These are phyloP conservation scores for Eutrema japonicum DNA, from an alignment of 345 rosid species.

Conservation along the genomic window DNA sequence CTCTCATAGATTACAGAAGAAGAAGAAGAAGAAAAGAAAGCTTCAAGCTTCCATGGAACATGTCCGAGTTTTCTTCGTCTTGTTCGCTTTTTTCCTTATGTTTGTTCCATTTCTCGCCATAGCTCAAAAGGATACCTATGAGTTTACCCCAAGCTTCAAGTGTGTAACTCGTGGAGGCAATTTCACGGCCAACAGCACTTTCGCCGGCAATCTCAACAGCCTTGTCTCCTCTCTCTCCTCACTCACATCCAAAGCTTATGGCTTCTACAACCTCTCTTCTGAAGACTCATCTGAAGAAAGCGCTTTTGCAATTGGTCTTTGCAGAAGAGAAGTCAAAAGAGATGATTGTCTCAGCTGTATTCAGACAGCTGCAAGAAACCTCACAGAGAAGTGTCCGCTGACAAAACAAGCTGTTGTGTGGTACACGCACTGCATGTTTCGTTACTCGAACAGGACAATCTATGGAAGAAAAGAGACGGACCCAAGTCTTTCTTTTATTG, in stretches of 20 bases:
- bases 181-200: slow-evolving; percentile 37
- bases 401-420: slow-evolving; percentile 47
- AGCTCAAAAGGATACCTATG: slow-evolving; percentile 32
- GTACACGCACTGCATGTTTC: slow-evolving; percentile 49
- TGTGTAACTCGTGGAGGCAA: slow-evolving; percentile 28
- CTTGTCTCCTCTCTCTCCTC: slow-evolving; percentile 41
- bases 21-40: background rate
- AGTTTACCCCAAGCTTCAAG: background rate
- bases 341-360: slow-evolving; percentile 48
- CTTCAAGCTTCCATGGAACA: slow-evolving; percentile 32
- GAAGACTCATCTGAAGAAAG: slow-evolving; percentile 32
- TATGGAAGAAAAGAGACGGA: slow-evolving; percentile 34
- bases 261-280: slow-evolving; percentile 44
- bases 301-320: slow-evolving; percentile 44
- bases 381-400: slow-evolving; percentile 34
- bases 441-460: slow-evolving; percentile 46
- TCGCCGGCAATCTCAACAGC: slow-evolving; percentile 30
- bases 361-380: slow-evolving; percentile 29
- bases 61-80: slow-evolving; percentile 2
- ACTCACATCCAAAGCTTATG: slow-evolving; percentile 29
- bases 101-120: slow-evolving; percentile 26
- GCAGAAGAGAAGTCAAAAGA: slow-evolving; percentile 51
- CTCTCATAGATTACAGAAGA: background rate
- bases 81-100: slow-evolving; percentile 18
- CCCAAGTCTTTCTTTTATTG: background rate